Evolutionary conservation across 352 stramenopile genomes (phyloP).

Genomic region (Phytophthora brassicae): DNA sequence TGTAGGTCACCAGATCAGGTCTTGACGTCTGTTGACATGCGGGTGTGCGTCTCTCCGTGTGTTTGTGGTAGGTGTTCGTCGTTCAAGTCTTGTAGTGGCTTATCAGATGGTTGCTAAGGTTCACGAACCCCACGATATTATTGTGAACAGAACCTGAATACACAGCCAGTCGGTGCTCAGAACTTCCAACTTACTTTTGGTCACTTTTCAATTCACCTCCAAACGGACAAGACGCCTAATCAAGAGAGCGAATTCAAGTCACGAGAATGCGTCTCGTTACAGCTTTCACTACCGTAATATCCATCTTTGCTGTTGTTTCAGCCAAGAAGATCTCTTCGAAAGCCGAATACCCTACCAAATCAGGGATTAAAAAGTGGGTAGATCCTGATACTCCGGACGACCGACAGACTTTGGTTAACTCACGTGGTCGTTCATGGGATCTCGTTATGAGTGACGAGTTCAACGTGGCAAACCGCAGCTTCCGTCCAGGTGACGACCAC

Average conservation of each 20-base stretch:
- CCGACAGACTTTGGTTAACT: conserved; percentile 36
- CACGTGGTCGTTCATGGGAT: conserved; percentile 54
- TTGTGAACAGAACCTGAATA: conserved; percentile 11
- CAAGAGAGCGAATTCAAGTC: conserved; percentile 5
- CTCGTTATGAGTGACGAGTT: conserved; percentile 95
- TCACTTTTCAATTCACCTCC: conserved; percentile 22
- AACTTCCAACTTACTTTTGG: too few relatives aligned
- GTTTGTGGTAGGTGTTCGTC: conserved; percentile 13
- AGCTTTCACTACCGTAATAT: not conserved
- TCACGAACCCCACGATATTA: too few relatives aligned
- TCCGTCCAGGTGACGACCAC: conserved; percentile 90
- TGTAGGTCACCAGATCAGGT: conserved; percentile 19
- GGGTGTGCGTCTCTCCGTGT: conserved; percentile 22
- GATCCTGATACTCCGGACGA: conserved; percentile 52
- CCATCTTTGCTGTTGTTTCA: conserved; percentile 2
- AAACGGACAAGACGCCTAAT: not conserved
- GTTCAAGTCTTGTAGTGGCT: conserved; percentile 21
- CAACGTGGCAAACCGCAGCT: conserved; percentile 80
- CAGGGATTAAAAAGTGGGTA: conserved; percentile 51
- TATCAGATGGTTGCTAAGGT: conserved; percentile 23
- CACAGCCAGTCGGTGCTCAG: too few relatives aligned
- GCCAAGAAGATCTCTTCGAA: conserved; percentile 17
- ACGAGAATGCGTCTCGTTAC: conserved; percentile 16
- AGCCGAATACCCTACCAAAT: conserved; percentile 45
- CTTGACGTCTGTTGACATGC: conserved; percentile 11